Evolutionary conservation across 305 asterid genomes (phyloP), one percentile per base, ranked within the genome.

Genomic region (Fraxinus xanthoxyloides): DNA sequence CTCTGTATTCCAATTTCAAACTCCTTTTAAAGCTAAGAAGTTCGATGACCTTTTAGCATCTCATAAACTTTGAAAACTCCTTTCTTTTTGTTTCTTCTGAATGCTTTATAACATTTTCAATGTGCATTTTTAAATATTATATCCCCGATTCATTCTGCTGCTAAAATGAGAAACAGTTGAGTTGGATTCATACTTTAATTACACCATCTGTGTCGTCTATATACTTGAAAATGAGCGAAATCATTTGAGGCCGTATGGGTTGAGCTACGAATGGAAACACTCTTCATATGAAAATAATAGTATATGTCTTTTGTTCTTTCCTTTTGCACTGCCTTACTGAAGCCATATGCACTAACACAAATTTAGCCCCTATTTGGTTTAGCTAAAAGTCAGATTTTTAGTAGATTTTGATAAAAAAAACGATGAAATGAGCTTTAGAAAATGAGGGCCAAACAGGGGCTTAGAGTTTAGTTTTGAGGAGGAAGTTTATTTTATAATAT

Each of bases 141-240:
- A 26, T 75, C 70, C 48, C 21, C 3, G 0, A 10, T 8, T 74
- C 34, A 76, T 61, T 81, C 30, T 79, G 76, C 35, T 8, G 77
- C n/a, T 76, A 31, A 76, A 34, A 35, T 56, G 74, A 35, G 77
- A 59, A 77, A 36, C 36, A 51, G 34, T 82, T 72, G 30, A n/a
- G n/a, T n/a, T n/a, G 70, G 38, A 72, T 48, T 76, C 31, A 23
- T 28, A 38, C 3, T 56, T 63, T 30, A 75, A 15, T 43, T 35
- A 24, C 21, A 7, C 59, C 63, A 23, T 80, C 72, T 76, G 35
- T 67, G 30, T 40, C 32, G 6, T 9, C 32, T 6, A 21, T 63
- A 63, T 24, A 23, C 72, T 63, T 2, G 72, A 63, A 81, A 61
- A 35, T 74, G 43, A 23, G 51, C 15, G 2, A 32, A 74, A 21